Conservation (phyloP, 208 protist species). For the Plasmodiophora brassicae region DNA sequence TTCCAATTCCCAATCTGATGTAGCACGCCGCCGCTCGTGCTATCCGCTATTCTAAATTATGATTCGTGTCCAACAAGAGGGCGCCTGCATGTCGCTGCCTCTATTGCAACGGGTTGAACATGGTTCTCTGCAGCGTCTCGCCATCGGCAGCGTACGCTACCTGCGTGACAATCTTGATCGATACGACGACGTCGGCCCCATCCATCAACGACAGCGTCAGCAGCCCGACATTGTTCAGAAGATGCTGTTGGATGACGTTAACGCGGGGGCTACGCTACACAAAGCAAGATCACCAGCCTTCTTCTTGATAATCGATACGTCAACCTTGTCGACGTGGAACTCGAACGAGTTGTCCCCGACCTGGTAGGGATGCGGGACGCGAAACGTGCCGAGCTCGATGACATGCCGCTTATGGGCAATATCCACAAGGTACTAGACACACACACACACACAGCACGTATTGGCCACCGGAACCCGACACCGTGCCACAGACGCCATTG, state of each 20-base stretch:
- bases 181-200: background rate
- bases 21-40: background rate
- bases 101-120: constrained; percentile 29
- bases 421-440: background rate
- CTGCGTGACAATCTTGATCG: background rate
- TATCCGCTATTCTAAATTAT: background rate
- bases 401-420: constrained; percentile 13
- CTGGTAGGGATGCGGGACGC: background rate
- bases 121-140: background rate
- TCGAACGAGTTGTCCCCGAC: background rate
- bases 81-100: background rate
- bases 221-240: background rate
- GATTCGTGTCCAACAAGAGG: background rate
- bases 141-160: background rate
- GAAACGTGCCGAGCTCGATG: background rate
- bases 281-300: background rate
- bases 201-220: background rate
- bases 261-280: background rate
- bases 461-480: background rate
- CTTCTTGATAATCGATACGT: background rate
- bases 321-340: background rate
- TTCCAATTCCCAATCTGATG: constrained; percentile 17
- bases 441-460: background rate
- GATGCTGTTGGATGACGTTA: background rate
- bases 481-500: too few relatives aligned